These are phyloP conservation scores for Verticillium alfalfae DNA, from an alignment of 2,329 filamentous ascomycete genomes.

Conservation along the genomic window DNA sequence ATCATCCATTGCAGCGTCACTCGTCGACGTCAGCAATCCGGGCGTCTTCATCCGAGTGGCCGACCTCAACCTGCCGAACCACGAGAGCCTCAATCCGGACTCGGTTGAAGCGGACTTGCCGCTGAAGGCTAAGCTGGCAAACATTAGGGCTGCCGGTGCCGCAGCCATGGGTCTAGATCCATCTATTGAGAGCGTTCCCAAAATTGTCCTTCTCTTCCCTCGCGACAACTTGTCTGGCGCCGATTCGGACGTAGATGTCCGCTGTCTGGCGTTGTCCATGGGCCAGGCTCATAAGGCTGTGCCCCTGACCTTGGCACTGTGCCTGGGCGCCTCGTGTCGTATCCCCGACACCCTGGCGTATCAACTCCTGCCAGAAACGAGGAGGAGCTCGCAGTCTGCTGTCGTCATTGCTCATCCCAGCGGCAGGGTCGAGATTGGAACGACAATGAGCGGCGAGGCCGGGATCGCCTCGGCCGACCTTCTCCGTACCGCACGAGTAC, in stretches of 20 bases:
- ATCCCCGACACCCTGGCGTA: conserved; percentile 30
- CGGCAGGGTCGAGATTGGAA: conserved; percentile 39
- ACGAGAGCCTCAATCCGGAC: conserved; percentile 14
- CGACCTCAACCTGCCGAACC: conserved; percentile 19
- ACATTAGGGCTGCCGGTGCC: conserved; percentile 28
- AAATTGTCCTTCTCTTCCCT: conserved; percentile 36
- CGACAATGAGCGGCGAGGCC: conserved; percentile 29
- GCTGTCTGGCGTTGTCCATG: conserved; percentile 41
- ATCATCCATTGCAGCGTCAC: conserved; percentile 22
- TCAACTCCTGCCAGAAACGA: neutral
- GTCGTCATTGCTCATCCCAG: conserved; percentile 41
- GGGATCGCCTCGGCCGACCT: conserved; percentile 37
- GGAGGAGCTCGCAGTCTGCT: conserved; percentile 12
- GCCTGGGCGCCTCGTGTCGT: conserved; percentile 30
- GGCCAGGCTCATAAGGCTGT: conserved; percentile 37
- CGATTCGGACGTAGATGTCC: conserved; percentile 27
- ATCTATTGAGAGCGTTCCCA: conserved; percentile 31
- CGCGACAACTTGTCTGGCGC: conserved; percentile 5
- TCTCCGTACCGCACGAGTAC: conserved; percentile 38
- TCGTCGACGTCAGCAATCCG: conserved; percentile 35
- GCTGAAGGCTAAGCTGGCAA: conserved; percentile 25
- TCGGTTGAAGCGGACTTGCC: conserved; percentile 21
- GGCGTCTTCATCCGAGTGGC: conserved; percentile 30
- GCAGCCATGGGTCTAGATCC: conserved; percentile 32
- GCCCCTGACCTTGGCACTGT: conserved; percentile 33